These are phyloP conservation scores for Coleophoma crateriformis DNA, from an alignment of 2,329 filamentous ascomycete genomes.

Conservation along the genomic window DNA sequence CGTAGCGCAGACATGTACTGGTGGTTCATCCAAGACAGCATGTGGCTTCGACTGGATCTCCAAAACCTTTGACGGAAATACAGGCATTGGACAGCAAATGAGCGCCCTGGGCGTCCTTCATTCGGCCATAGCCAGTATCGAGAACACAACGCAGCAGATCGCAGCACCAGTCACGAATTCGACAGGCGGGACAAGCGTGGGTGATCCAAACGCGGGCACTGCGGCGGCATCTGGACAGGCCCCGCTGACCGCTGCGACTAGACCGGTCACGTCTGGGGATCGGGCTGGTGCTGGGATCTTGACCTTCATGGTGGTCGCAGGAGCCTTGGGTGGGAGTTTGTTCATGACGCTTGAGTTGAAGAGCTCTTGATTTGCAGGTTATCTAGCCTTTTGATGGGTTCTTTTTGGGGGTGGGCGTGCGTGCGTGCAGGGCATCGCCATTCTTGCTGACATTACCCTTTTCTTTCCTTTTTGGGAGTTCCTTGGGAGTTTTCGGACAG, in stretches of 20 bases:
- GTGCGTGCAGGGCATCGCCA: too few species aligned
- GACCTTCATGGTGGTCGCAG: conserved; percentile 48
- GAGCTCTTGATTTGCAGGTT: too few species aligned
- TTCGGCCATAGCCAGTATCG: conserved; percentile 51
- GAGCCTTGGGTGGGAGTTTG: conserved; percentile 48
- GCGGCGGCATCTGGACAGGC: neutral
- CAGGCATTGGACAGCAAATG: conserved; percentile 68
- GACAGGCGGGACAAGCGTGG: conserved; percentile 52
- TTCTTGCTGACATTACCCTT: too few species aligned
- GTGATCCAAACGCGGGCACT: conserved; percentile 19
- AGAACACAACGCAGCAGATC: conserved; percentile 28
- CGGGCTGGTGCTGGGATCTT: conserved; percentile 62
- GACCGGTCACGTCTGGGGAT: conserved; percentile 44
- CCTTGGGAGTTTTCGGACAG: too few species aligned
- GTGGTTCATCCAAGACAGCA: conserved; percentile 50
- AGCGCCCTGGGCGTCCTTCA: conserved; percentile 60
- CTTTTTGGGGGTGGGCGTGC: too few species aligned
- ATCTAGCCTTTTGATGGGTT: too few species aligned
- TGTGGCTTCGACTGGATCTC: conserved; percentile 57
- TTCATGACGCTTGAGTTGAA: conserved; percentile 32
- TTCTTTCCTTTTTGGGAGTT: too few species aligned
- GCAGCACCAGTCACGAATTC: conserved; percentile 37
- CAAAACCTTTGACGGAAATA: conserved; percentile 49
- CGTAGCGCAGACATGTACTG: conserved; percentile 51
- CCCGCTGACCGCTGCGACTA: neutral